Evolutionary conservation across 2,329 filamentous ascomycete genomes (phyloP).

Genomic region (Arachnomyces sp.): DNA sequence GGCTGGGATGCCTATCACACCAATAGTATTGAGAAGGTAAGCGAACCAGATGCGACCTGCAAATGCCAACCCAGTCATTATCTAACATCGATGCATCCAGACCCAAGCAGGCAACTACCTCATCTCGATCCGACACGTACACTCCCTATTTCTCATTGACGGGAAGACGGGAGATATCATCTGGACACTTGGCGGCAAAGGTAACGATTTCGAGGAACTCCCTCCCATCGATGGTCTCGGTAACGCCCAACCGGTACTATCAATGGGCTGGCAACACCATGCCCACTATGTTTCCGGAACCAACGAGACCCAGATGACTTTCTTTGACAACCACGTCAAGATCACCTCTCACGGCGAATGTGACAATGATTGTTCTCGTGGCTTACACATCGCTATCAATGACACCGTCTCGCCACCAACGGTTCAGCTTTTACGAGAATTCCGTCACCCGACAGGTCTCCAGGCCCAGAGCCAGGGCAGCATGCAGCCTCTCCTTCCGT

Average conservation of each 20-base stretch:
- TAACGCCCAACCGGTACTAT: conserved; percentile 14
- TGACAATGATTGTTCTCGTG: no score
- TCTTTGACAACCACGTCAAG: conserved; percentile 5
- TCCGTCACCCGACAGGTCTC: no score
- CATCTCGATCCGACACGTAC: conserved; percentile 41
- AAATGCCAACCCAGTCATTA: no score
- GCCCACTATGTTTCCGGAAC: conserved; percentile 16
- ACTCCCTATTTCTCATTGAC: conserved; percentile 39
- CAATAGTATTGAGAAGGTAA: no score
- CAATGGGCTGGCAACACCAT: conserved; percentile 46
- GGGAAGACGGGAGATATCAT: conserved; percentile 38
- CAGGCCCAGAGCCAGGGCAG: no score
- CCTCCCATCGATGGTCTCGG: no score
- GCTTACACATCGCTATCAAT: no score
- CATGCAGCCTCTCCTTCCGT: no score
- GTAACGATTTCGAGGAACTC: conserved; percentile 30
- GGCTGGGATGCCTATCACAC: no score
- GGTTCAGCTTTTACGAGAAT: no score
- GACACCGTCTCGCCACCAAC: no score
- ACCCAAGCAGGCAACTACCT: conserved; percentile 41
- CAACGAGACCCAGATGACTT: conserved; percentile 4
- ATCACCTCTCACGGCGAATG: background rate
- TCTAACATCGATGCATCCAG: conserved; percentile 14
- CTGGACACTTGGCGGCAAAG: conserved; percentile 43
- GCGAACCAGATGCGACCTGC: no score